Evolutionary conservation across 805 yeast genomes (phyloP), one percentile per base, ranked within the genome.

Genomic region (Yarrowia phangngaensis): DNA sequence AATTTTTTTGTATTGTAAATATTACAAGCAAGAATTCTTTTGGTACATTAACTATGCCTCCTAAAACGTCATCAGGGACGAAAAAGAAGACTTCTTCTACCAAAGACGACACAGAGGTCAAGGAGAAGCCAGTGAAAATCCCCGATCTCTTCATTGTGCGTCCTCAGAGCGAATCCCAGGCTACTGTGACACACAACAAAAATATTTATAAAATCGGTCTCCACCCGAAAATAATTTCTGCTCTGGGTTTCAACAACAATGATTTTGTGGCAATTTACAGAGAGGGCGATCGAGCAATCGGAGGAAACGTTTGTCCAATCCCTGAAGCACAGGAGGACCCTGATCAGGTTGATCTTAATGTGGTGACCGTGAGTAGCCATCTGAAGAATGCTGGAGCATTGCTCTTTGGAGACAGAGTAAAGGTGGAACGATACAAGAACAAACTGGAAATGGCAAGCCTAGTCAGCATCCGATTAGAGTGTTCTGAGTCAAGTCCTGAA

Each of bases 391-490:
- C 72, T 2, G 66, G 70, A 9, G 73, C 70, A 31, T 54, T 73
- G 1, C 52, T 73, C 4, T 62, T 74, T 5, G 83, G 83, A 33
- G 81, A 77, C 50, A 60, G 80, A 34, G 54, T 77, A 15, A 66
- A 67, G 20, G 55, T 90, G 0, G 58, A 60, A 9, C 80, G 73
- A 55, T 66, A 64, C 4, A 56, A 62, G 2, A 83, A 77, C 51
- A 27, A 35, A 14, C 86, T 88, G 3, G 64, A 62, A 3, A 69
- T 64, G 51, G 75, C 76, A 0, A 54, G 62, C 2, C 56, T 52
- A 26, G 64, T 76, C 1, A 55, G 56, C 0, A 56, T 75, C 5
- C 71, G 71, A 2, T 53, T 60, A 1, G 50, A 45, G 2, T 43
- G 28, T 3, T 35, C 54, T 12, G 65, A 66, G 0, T 50, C 29